Evolutionary conservation across 768 basidiomycete species (phyloP), one percentile per base, ranked within the genome.

Genomic region (Leucosporidium yakuticum): DNA sequence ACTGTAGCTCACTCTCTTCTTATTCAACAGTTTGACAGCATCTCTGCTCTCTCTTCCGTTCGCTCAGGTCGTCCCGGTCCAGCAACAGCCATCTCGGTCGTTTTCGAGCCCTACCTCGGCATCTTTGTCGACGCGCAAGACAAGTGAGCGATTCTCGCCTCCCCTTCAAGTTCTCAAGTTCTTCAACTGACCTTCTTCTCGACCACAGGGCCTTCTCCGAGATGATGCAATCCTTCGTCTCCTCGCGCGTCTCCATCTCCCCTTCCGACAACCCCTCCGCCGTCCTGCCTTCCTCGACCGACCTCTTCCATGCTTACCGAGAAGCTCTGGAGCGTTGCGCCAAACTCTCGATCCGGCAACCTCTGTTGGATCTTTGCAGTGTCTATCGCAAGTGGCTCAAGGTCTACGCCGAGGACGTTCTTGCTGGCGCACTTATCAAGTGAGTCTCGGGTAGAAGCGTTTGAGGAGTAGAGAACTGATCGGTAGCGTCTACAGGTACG

Each of bases 41-140:
- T 79, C 25, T 69, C 72, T 21, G 63, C 60, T 3, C 54, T 73
- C 27, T 71, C 71, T 31, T 62, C 67, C 55, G 68, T 69, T 57
- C 67, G 51, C 32, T 64, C 66, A 31, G 71, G 72, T n/a, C 57
- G 67, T 1, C n/a, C 39, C 25, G 68, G 69, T 11, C 56, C 73
- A 2, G 39, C 61, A 1, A 19, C 85, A 74, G 81, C 87, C 1
- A 89, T 99, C 51, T 88, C 91, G 0, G 84, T 88, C n/a, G 87
- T 91, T 8, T 97, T 97, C 76, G 95, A 97, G 68, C 84, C 89
- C 0, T 89, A 96, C 78, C 90, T 98, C 83, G 83, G 85, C 31
- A 86, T 99, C 49, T 98, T 95, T 74, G 88, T 98, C 54, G 91
- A 96, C 65, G 93, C 96, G 39, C 96, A 98, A 77, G 92, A 97